Conservation (phyloP, 2,329 filamentous ascomycete genomes). For the Penicillium sp. region DNA sequence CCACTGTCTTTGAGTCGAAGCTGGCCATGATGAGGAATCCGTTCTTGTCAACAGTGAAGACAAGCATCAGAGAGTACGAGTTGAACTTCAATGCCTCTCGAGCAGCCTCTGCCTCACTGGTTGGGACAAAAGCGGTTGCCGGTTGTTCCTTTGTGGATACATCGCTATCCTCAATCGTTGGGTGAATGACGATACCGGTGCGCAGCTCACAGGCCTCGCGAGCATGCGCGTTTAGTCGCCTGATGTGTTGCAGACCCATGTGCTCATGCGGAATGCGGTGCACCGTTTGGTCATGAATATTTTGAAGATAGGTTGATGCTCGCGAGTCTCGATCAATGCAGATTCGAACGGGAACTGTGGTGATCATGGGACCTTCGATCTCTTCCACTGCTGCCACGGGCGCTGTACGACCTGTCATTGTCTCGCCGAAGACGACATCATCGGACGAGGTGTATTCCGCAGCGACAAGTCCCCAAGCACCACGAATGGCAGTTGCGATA, state of each 20-base stretch:
- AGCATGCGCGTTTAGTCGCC: constrained; percentile 50
- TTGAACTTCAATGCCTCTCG: constrained; percentile 59
- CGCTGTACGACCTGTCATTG: constrained; percentile 44
- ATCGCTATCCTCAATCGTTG: constrained; percentile 14
- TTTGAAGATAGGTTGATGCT: constrained; percentile 52
- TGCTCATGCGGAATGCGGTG: constrained; percentile 63
- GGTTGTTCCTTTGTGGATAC: constrained; percentile 28
- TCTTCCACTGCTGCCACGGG: constrained; percentile 41
- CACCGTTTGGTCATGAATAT: constrained; percentile 56
- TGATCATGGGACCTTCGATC: constrained; percentile 48
- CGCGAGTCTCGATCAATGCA: constrained; percentile 32
- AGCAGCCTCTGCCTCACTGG: constrained; percentile 59
- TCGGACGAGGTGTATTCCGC: constrained; percentile 38
- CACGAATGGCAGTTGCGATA: constrained; percentile 42
- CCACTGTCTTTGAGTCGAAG: constrained; percentile 60
- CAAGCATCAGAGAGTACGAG: constrained; percentile 62
- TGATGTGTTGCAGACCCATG: constrained; percentile 51
- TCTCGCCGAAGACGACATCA: constrained; percentile 47
- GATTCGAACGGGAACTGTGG: constrained; percentile 45
- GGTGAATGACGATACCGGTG: constrained; percentile 22
- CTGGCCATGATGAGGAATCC: constrained; percentile 64
- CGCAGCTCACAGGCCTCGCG: constrained; percentile 43
- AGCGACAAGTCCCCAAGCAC: constrained; percentile 42
- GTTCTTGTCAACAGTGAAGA: constrained; percentile 58
- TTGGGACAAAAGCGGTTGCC: constrained; percentile 56